phyloP scores from a whole-genome alignment of 2,329 filamentous ascomycete species.

The Huntiella bhutanensis region DNA sequence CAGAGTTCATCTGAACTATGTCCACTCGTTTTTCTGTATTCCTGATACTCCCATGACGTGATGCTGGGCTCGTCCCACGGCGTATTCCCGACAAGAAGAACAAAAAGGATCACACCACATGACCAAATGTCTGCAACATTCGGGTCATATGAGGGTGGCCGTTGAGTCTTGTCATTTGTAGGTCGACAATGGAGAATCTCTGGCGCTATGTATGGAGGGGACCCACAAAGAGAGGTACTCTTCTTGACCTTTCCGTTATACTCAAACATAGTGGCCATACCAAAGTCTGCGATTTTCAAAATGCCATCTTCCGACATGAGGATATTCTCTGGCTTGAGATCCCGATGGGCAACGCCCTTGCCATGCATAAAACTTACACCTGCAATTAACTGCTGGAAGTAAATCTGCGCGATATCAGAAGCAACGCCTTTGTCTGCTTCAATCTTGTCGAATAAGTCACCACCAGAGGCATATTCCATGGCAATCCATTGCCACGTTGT shows the following conservation, averaged over 20 bases:
- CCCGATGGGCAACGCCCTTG: constrained; percentile 83
- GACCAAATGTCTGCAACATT: constrained; percentile 91
- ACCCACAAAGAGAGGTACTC: constrained; percentile 81
- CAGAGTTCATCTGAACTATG: constrained; percentile 72
- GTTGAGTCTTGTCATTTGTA: constrained; percentile 24
- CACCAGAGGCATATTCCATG: constrained; percentile 91
- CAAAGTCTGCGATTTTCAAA: constrained; percentile 91
- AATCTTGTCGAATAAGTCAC: constrained; percentile 97
- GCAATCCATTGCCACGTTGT: constrained; percentile 85
- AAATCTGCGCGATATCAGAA: constrained; percentile 87
- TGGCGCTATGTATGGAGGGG: constrained; percentile 90
- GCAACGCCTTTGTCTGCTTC: constrained; percentile 92
- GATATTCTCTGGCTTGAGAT: constrained; percentile 90
- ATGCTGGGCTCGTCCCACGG: constrained; percentile 89
- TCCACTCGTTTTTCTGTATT: constrained; percentile 67
- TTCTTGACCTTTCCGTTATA: constrained; percentile 68
- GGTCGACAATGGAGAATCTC: constrained; percentile 50
- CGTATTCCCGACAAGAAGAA: constrained; percentile 85
- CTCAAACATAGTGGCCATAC: constrained; percentile 81
- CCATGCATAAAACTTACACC: constrained; percentile 92
- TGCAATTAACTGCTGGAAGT: constrained; percentile 79
- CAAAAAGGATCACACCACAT: constrained; percentile 93
- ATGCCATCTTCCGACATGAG: constrained; percentile 68
- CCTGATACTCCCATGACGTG: constrained; percentile 75
- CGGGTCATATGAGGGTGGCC: constrained; percentile 41